phyloP scores from a whole-genome alignment of 306 rosid species.

The Glycine latifolia region DNA sequence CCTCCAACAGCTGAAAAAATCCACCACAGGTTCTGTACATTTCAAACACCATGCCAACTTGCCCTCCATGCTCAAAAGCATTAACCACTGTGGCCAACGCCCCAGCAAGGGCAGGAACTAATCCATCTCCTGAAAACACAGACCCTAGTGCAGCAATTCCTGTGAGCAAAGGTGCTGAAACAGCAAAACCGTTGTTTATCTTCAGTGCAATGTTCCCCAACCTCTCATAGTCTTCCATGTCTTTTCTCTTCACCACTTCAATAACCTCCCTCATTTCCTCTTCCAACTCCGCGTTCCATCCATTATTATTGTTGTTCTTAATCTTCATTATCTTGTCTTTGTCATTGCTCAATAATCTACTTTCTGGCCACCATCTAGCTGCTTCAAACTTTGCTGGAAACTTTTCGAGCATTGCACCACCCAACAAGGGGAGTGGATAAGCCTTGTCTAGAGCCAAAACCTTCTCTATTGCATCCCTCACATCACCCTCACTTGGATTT shows the following conservation, averaged over 20 bases:
- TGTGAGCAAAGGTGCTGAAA: slow-evolving; percentile 68
- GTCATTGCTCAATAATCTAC: neutral
- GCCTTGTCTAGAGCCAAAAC: slow-evolving; percentile 70
- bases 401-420: slow-evolving; percentile 77
- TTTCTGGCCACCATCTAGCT: slow-evolving; percentile 76
- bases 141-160: slow-evolving; percentile 66
- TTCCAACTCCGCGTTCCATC: slow-evolving; percentile 65
- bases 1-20: slow-evolving; percentile 56
- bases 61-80: slow-evolving; percentile 65
- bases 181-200: slow-evolving; percentile 63
- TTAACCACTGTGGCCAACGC: slow-evolving; percentile 53
- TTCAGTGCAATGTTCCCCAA: slow-evolving; percentile 64
- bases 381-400: slow-evolving; percentile 62
- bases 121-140: slow-evolving; percentile 47
- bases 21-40: slow-evolving; percentile 71
- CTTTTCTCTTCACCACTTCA: slow-evolving; percentile 59
- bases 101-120: slow-evolving; percentile 60
- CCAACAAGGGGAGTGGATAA: slow-evolving; percentile 73
- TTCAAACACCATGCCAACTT: slow-evolving; percentile 77
- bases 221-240: slow-evolving; percentile 65
- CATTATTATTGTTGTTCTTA: slow-evolving; percentile 37
- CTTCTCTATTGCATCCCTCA: slow-evolving; percentile 54
- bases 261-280: slow-evolving; percentile 62
- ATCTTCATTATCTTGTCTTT: neutral
- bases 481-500: slow-evolving; percentile 47